phyloP scores from a whole-genome alignment of 176 grass and related monocot genomes.

The Oryza punctata region DNA sequence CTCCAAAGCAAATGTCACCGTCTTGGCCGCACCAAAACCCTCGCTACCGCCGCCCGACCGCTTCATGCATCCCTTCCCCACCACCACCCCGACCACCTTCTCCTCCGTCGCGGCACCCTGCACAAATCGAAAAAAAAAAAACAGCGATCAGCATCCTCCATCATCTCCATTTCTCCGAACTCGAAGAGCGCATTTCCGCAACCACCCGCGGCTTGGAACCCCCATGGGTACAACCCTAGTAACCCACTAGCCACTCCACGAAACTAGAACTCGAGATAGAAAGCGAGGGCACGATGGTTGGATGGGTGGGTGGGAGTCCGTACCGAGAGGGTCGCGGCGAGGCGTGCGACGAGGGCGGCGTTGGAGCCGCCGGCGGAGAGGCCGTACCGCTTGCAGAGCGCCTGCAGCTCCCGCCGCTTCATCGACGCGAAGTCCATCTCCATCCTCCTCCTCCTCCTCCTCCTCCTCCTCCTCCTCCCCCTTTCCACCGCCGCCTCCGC shows the following conservation, averaged over 20 bases:
- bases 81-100: slow-evolving; percentile 20
- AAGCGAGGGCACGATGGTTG: not conserved
- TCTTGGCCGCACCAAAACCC: slow-evolving; percentile 27
- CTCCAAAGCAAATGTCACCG: slow-evolving; percentile 43
- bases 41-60: slow-evolving; percentile 1
- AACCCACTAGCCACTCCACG: too few species aligned
- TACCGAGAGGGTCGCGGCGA: slow-evolving; percentile 45
- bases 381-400: slow-evolving; percentile 61
- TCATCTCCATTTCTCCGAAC: not conserved
- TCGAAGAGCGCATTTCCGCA: not conserved
- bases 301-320: not conserved
- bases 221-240: too few species aligned
- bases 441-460: too few species aligned
- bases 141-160: not conserved
- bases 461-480: too few species aligned
- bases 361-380: slow-evolving; percentile 48
- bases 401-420: slow-evolving; percentile 53
- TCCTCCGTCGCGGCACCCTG: slow-evolving; percentile 5
- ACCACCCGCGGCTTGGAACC: not conserved
- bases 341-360: slow-evolving; percentile 34
- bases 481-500: too few species aligned
- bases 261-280: too few species aligned
- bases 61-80: slow-evolving; percentile 56
- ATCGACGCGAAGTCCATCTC: slow-evolving; percentile 46
- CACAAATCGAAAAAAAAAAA: slow-evolving; percentile 17